These are phyloP conservation scores for Fusarium sp. DNA, from an alignment of 2,329 filamentous ascomycete species.

Conservation along the genomic window DNA sequence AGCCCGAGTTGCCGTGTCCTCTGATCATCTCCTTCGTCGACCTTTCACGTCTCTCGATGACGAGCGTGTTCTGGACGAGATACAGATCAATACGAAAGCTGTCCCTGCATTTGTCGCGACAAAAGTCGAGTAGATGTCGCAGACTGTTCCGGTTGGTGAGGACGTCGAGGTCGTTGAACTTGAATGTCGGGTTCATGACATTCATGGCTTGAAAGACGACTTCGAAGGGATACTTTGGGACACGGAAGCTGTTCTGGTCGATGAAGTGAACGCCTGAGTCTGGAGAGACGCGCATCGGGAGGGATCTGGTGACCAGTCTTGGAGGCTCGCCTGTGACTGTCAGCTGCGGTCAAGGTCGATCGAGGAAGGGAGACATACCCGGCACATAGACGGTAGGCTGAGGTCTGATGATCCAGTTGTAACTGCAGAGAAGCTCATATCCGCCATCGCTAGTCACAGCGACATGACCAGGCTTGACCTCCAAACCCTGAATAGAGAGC, in stretches of 20 bases:
- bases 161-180: constrained; percentile 44
- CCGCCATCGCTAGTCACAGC: neutral
- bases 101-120: constrained; percentile 1
- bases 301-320: neutral
- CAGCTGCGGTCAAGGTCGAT: neutral
- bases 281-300: constrained; percentile 3
- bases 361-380: neutral
- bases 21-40: neutral
- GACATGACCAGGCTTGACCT: neutral
- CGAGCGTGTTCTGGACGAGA: constrained; percentile 14
- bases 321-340: constrained; percentile 9
- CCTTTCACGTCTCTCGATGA: constrained; percentile 26
- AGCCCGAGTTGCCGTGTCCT: neutral
- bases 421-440: constrained; percentile 23
- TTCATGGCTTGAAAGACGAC: constrained; percentile 42
- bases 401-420: constrained; percentile 15
- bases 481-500: neutral
- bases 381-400: constrained; percentile 15
- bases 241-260: constrained; percentile 23
- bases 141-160: constrained; percentile 42
- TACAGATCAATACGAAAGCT: constrained; percentile 35
- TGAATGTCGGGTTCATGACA: constrained; percentile 32
- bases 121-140: constrained; percentile 39
- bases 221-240: constrained; percentile 41
- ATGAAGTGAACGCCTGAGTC: constrained; percentile 5